Conservation (phyloP, 352 stramenopile genomes). For the Peronospora farinosa region DNA sequence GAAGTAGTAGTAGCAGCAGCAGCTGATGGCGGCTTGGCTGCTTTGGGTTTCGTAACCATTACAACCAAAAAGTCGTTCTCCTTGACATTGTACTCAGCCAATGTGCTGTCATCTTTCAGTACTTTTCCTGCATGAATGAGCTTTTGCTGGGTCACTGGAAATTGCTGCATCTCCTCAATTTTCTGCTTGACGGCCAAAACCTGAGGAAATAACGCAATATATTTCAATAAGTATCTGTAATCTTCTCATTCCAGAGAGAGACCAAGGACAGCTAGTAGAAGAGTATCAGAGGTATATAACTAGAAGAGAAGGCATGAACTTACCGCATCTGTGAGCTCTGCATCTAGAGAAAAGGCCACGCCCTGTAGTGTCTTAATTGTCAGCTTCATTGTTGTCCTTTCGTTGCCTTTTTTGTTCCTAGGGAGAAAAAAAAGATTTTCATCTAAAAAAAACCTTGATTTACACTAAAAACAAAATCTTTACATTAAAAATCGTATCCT, state of each 20-base stretch:
- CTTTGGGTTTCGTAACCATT: conserved; percentile 86
- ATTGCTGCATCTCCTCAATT: conserved; percentile 69
- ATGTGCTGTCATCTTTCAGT: conserved; percentile 77
- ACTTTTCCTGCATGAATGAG: conserved; percentile 86
- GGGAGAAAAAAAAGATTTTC: conserved; percentile 23
- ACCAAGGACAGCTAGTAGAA: too few relatives aligned
- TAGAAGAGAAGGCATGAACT: not conserved
- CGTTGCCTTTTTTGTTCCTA: conserved; percentile 11
- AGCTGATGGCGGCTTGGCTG: conserved; percentile 37
- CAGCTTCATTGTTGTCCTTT: conserved; percentile 65
- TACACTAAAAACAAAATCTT: not conserved
- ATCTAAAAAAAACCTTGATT: not conserved
- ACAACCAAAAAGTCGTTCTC: conserved; percentile 86
- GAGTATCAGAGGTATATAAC: not conserved
- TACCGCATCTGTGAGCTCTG: conserved; percentile 68
- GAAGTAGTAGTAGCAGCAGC: conserved; percentile 16
- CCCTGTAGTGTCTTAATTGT: conserved; percentile 84
- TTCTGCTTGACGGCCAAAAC: conserved; percentile 73
- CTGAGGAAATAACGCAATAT: conserved; percentile 29
- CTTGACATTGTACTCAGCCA: conserved; percentile 82
- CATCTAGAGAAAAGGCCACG: conserved; percentile 72
- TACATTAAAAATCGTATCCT: not conserved
- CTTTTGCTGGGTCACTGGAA: conserved; percentile 69
- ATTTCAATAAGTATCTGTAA: conserved; percentile 4
- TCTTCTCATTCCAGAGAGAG: not conserved